Base-by-base conservation (phyloP, 2,329 filamentous ascomycete genomes). In the Phaeosphaeria sp. region DNA sequence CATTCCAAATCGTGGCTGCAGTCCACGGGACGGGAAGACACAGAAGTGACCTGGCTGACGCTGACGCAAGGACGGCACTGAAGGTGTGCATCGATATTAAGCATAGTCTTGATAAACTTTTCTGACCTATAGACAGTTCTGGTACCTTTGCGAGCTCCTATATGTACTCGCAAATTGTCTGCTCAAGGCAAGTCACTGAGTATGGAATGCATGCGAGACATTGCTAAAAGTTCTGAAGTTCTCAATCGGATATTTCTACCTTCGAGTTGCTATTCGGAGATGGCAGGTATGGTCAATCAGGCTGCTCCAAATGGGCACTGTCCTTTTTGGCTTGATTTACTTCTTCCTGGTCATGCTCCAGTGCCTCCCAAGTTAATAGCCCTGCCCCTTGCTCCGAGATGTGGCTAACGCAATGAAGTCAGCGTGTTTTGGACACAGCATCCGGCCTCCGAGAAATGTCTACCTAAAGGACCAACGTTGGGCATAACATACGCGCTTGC, bases 111-210 rank as follows among this genome's bases (percentile, higher is more conserved):
- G 36, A 9, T 18, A 4, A n/a, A n/a, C 11, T 1, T 23, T 47
- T 30, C 25, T 74, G n/a, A 72, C 63, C 9, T 1, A 5, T 15
- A 30, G 10, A 10, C 50, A 79, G 78, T 79, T 74, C 63, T 86
- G 83, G 83, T 86, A 82, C 74, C 78, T 86, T n/a, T 83, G 82
- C 62, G 84, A 86, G 64, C 72, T 83, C n/a, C 80, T 81, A 60
- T 87, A 86, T 67, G 79, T 82, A 7, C 69, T 83, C 54, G 77
- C 79, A 5, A 83, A 78, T 21, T 77, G 79, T 41, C 67, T 81
- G 13, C 77, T 83, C 46, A 85, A 36, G 13, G 30, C 13, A 15
- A 36, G 30, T 36, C 6, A 7, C 13, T 15, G 3, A 15, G n/a
- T 36, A 11, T 7, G 7, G 9, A 13, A 3, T 15, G 13, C 30